Conservation (phyloP, 441 rosid species). For the Macaranga tanarius region DNA sequence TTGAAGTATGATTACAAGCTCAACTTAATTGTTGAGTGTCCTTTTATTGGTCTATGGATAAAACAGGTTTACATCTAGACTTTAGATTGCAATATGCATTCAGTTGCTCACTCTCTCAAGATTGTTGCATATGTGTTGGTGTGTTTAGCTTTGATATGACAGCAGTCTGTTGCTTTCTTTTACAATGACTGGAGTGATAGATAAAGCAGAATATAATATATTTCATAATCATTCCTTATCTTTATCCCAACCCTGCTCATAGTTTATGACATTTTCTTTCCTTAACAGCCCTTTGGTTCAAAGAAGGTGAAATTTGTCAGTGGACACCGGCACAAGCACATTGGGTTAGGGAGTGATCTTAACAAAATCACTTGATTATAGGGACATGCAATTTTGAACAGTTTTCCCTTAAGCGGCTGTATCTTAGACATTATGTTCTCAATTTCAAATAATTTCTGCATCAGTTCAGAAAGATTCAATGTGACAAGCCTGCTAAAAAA, state of each 20-base stretch:
- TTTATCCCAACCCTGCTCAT: background rate
- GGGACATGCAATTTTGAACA: slow-evolving; percentile 21
- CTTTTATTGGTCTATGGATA: too few species aligned
- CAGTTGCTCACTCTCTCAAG: background rate
- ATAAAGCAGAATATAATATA: background rate
- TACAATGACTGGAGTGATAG: background rate
- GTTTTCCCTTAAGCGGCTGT: slow-evolving; percentile 16
- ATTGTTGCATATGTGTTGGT: background rate
- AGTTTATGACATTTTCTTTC: slow-evolving; percentile 18
- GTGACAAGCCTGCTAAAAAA: background rate
- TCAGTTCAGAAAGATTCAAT: background rate
- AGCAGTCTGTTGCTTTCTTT: too few species aligned
- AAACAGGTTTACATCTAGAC: background rate
- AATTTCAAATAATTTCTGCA: background rate
- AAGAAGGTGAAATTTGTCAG: slow-evolving; percentile 80
- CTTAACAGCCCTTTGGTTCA: slow-evolving; percentile 72
- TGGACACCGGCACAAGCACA: slow-evolving; percentile 78
- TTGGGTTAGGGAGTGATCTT: slow-evolving; percentile 61
- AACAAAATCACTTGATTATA: background rate
- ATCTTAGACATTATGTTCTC: slow-evolving; percentile 5
- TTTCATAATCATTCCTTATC: background rate
- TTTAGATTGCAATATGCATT: background rate
- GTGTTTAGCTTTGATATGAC: background rate
- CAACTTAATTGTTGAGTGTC: too few species aligned
- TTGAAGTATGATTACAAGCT: background rate